Evolutionary conservation across 2,329 filamentous ascomycete genomes (phyloP).

Genomic region (Aspergillus alliaceus): DNA sequence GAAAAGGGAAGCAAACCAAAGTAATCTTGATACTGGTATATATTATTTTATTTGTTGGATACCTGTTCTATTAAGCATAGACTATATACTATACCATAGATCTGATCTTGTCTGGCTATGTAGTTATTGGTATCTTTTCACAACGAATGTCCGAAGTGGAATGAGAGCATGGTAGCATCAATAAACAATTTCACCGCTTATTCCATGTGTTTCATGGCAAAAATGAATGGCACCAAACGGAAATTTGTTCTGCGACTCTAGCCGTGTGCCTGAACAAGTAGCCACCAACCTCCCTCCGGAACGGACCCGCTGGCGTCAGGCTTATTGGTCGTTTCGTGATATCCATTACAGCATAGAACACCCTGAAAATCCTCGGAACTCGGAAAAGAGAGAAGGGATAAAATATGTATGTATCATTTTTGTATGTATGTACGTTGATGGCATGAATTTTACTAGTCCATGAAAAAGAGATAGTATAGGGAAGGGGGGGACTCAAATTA

Average conservation of each 20-base stretch:
- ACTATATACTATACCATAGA: not conserved
- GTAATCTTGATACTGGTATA: not conserved
- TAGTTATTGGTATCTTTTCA: not conserved
- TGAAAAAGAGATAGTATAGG: not conserved
- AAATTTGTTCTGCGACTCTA: not conserved
- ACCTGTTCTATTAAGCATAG: not conserved
- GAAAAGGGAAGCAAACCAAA: not conserved
- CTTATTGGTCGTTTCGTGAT: conserved; percentile 1
- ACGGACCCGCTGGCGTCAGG: conserved; percentile 8
- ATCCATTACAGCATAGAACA: not conserved
- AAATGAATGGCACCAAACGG: too few species aligned
- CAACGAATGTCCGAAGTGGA: not conserved
- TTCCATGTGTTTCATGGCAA: not conserved
- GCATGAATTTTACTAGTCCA: too few species aligned
- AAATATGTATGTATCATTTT: too few species aligned
- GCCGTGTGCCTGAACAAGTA: not conserved
- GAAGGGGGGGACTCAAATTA: not conserved
- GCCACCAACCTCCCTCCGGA: not conserved
- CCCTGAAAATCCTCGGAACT: not conserved
- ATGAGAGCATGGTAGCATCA: not conserved
- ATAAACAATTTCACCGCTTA: not conserved
- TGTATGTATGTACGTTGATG: too few species aligned
- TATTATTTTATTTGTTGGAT: not conserved
- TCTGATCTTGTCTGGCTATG: not conserved
- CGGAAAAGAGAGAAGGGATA: not conserved